These are phyloP conservation scores for Ilyonectria robusta DNA, from an alignment of 2,329 filamentous ascomycete genomes.

Conservation along the genomic window DNA sequence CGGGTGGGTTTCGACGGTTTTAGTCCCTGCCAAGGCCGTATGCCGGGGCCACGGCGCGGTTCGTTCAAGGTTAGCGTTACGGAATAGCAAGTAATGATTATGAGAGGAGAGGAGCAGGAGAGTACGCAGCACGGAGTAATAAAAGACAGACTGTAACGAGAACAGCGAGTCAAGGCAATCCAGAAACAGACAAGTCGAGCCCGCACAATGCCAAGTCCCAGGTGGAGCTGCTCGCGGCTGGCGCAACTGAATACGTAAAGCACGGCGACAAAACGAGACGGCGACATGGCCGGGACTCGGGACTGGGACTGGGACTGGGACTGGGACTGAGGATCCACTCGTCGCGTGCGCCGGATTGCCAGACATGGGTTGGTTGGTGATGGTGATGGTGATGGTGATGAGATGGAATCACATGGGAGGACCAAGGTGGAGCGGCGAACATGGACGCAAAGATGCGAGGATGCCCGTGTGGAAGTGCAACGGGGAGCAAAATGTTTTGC, in stretches of 20 bases:
- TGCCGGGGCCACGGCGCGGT: slow-evolving; percentile 17
- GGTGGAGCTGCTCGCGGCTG: too few species aligned
- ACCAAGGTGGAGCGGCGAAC: background rate
- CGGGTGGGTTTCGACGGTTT: slow-evolving; percentile 28
- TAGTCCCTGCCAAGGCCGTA: slow-evolving; percentile 36
- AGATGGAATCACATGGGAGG: background rate
- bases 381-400: slow-evolving; percentile 11
- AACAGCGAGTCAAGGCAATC: too few species aligned
- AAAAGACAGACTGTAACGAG: too few species aligned
- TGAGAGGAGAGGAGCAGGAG: too few species aligned
- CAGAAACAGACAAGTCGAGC: too few species aligned
- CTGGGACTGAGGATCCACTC: slow-evolving; percentile 38
- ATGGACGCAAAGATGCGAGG: background rate
- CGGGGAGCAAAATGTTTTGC: background rate
- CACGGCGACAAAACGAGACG: slow-evolving; percentile 35
- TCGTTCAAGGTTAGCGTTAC: background rate
- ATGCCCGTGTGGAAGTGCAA: background rate
- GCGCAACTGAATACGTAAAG: background rate
- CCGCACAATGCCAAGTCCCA: too few species aligned
- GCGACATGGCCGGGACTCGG: slow-evolving; percentile 34
- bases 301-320: slow-evolving; percentile 27
- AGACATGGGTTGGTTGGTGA: slow-evolving; percentile 32
- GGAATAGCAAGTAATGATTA: too few species aligned
- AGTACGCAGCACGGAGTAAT: too few species aligned
- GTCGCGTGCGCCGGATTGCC: slow-evolving; percentile 42